A percentile compares a stretch with the other conserved stretches of the same genome.
phyloP scores from a whole-genome alignment of 495 filamentous ascomycete genomes.

The Xylaria acuta region DNA sequence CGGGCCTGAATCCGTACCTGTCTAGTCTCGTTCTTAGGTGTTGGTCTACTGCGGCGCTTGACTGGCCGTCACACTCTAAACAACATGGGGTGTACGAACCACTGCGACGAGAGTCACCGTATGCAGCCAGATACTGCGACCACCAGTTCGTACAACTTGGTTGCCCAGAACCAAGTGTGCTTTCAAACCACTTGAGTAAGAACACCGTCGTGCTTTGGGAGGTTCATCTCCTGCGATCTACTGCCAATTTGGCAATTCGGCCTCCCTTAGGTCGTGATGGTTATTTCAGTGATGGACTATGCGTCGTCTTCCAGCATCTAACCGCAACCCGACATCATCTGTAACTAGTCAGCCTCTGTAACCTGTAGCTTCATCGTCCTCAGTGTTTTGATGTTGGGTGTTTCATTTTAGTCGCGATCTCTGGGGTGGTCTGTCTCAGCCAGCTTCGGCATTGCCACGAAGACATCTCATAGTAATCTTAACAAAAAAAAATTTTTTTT shows the following conservation, averaged over 20 bases:
- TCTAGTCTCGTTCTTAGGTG: neutral
- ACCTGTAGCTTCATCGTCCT: neutral
- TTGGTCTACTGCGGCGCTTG: conserved; percentile 10
- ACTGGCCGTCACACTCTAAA: neutral
- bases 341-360: neutral
- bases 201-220: neutral
- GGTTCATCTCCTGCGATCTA: neutral
- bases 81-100: neutral
- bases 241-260: neutral
- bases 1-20: neutral
- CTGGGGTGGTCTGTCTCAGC: neutral
- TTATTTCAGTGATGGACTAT: neutral
- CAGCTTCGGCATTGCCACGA: neutral
- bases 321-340: neutral
- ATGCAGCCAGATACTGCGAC: neutral
- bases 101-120: neutral
- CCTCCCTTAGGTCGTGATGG: neutral
- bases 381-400: too few species aligned
- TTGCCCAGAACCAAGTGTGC: neutral
- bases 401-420: too few species aligned
- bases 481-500: neutral
- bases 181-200: neutral
- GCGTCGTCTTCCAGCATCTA: neutral
- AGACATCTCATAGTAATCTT: neutral
- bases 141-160: neutral